Conservation (phyloP, 768 basidiomycete genomes). For the Daedaleopsis nitida region DNA sequence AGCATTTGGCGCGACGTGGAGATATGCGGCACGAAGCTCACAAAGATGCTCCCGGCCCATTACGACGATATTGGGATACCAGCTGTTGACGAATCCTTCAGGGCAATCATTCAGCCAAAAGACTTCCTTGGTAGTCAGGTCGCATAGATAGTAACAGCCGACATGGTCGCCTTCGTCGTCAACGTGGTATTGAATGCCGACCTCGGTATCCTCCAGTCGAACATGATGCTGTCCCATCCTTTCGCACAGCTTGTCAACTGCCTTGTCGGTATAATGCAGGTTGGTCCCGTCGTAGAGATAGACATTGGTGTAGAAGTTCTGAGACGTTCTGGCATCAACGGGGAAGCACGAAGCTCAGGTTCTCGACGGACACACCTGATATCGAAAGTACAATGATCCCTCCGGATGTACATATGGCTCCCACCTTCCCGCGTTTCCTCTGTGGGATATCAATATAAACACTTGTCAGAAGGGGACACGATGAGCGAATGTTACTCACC, state of each 20-base stretch:
- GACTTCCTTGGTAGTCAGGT: neutral
- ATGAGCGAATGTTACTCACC: neutral
- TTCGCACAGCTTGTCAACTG: neutral
- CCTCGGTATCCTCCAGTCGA: neutral
- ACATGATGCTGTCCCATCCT: neutral
- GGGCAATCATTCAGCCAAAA: neutral
- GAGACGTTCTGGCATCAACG: neutral
- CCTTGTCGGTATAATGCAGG: neutral
- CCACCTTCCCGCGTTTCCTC: slow-evolving; percentile 1
- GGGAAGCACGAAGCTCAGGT: no score
- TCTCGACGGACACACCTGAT: neutral
- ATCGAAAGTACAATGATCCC: slow-evolving; percentile 15
- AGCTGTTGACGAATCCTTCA: neutral
- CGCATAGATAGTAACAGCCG: slow-evolving; percentile 10
- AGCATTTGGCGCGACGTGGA: neutral
- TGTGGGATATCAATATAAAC: no score
- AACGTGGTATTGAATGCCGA: neutral
- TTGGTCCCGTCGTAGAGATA: slow-evolving; percentile 1
- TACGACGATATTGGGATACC: neutral
- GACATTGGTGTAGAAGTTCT: slow-evolving; percentile 8
- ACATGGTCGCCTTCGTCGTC: neutral
- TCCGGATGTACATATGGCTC: slow-evolving; percentile 8
- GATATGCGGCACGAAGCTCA: neutral
- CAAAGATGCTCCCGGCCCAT: slow-evolving; percentile 8
- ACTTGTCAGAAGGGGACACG: no score